These are phyloP conservation scores for Letharia lupina DNA, from an alignment of 495 filamentous ascomycete genomes.

Conservation along the genomic window DNA sequence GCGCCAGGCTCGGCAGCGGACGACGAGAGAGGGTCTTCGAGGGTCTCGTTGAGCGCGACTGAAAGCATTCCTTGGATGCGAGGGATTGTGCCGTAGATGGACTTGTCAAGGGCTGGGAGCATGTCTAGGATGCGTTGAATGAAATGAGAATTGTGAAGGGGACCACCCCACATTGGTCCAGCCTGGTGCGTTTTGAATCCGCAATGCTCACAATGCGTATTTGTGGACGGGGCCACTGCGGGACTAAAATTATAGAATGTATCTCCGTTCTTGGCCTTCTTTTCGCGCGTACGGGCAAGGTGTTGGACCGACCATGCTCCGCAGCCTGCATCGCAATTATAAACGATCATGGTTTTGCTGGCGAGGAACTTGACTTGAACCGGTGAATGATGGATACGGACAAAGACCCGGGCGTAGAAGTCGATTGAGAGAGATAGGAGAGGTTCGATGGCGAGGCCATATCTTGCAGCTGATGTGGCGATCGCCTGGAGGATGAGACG, in stretches of 20 bases:
- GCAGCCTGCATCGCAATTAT: slow-evolving; percentile 83
- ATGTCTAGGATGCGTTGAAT: slow-evolving; percentile 64
- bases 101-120: slow-evolving; percentile 50
- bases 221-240: slow-evolving; percentile 55
- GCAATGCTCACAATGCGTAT: slow-evolving; percentile 67
- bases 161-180: slow-evolving; percentile 92
- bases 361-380: slow-evolving; percentile 81
- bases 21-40: slow-evolving; percentile 21
- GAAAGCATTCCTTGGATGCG: slow-evolving; percentile 88
- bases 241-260: slow-evolving; percentile 66
- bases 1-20: slow-evolving; percentile 14
- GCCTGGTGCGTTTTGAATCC: slow-evolving; percentile 75
- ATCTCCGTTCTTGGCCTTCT: slow-evolving; percentile 58
- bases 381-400: slow-evolving; percentile 68
- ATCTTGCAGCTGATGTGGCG: slow-evolving; percentile 67
- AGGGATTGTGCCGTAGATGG: slow-evolving; percentile 65
- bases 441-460: slow-evolving; percentile 87
- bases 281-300: slow-evolving; percentile 55
- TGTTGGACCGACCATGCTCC: slow-evolving; percentile 77
- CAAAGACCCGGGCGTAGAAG: slow-evolving; percentile 87
- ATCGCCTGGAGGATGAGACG: slow-evolving; percentile 75
- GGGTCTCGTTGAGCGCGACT: slow-evolving; percentile 69
- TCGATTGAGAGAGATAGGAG: slow-evolving; percentile 89
- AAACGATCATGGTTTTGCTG: slow-evolving; percentile 86
- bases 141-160: slow-evolving; percentile 74